These are phyloP conservation scores for Trichoderma harzianum DNA, from an alignment of 2,329 filamentous ascomycete species.

Conservation along the genomic window DNA sequence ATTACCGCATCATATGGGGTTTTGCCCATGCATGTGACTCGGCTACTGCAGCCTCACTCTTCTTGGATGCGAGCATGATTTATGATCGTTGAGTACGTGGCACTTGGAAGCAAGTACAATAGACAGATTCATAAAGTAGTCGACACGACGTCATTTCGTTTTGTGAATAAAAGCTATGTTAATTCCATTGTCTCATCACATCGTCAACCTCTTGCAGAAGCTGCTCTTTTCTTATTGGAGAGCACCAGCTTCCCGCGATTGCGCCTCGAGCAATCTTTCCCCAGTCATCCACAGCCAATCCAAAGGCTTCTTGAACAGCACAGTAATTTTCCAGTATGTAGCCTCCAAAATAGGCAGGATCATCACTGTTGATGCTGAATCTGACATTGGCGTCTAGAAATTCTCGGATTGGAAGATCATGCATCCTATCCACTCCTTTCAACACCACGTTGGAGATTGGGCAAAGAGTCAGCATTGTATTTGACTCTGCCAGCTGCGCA, in stretches of 20 bases:
- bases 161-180: neutral
- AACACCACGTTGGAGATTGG: conserved; percentile 65
- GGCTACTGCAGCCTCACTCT: neutral
- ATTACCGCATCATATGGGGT: too few species aligned
- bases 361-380: conserved; percentile 72
- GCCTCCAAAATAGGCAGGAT: conserved; percentile 72
- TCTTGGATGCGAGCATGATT: neutral
- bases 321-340: conserved; percentile 72
- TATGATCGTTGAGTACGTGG: neutral
- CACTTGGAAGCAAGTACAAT: neutral
- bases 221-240: conserved; percentile 57
- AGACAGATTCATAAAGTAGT: neutral
- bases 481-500: conserved; percentile 52
- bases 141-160: neutral
- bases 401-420: conserved; percentile 52
- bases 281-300: conserved; percentile 64
- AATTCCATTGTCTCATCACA: conserved; percentile 21
- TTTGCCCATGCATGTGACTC: too few species aligned
- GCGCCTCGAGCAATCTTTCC: conserved; percentile 56
- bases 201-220: conserved; percentile 46
- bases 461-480: conserved; percentile 66
- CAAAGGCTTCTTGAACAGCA: conserved; percentile 70
- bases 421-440: conserved; percentile 26
- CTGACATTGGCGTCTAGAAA: conserved; percentile 62
- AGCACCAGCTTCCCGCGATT: conserved; percentile 69